Evolutionary conservation across 192 early-diverging fungal species (phyloP), one percentile per base, ranked within the genome.

Genomic region (Gaertneriomyces semiglobifer): DNA sequence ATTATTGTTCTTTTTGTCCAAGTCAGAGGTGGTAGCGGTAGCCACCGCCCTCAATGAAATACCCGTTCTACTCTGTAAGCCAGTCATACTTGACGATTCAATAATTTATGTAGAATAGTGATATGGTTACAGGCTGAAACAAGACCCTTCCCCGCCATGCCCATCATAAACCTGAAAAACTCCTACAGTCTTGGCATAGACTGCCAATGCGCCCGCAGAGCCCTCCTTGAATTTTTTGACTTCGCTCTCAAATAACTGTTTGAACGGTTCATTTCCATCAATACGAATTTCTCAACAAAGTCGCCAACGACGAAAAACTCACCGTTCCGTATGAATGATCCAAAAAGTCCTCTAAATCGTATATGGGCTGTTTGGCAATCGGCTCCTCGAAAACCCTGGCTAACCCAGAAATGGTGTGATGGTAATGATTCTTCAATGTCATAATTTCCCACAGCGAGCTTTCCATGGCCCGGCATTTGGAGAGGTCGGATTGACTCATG

Each of bases 381-480:
- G 90, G 88, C 62, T 96, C 91, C 71, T 84, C 79, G 54, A 98
- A 98, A 6, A 93, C 83, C 52, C 84, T 82, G 14, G 92, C 93
- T 53, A 99, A 71, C 0, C 89, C 89, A 0, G 93, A 83, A 5
- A 99, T 90, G 66, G 88, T 89, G 50, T 88, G 90, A 18, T 89
- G 86, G 68, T 94, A 96, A 62, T 99, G 97, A 42, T 84, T 79
- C 68, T 89, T 85, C 25, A 99, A 73, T 1, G 89, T 88, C 77
- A 90, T 76, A 38, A 99, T 52, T 66, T 99, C 96, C 96, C 96
- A 99, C 52, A 99, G 74, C 25, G 90, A 95, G 63, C 89, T 92
- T 52, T 92, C 84, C 7, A 93, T 60, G 1, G 95, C 95, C 18
- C 77, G 71, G 63, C 81, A 88, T 63, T 93, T 88, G 56, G 88